phyloP scores from a whole-genome alignment of 768 basidiomycete species.

The Tricholoma furcatifolium region DNA sequence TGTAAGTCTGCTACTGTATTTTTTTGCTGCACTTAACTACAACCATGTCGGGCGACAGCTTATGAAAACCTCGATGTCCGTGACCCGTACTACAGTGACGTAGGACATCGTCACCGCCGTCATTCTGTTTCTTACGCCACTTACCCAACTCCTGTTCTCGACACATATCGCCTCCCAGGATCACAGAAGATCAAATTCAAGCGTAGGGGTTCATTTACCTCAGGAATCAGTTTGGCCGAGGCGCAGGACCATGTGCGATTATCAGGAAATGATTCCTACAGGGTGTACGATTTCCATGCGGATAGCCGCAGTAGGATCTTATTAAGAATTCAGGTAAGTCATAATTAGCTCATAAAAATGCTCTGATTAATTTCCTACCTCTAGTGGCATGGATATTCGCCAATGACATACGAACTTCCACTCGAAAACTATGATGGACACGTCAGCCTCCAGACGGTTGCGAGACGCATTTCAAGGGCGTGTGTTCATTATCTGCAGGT shows the following conservation, averaged over 20 bases:
- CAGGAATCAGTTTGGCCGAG: slow-evolving; percentile 66
- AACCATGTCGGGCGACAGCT: slow-evolving; percentile 40
- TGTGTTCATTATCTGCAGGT: slow-evolving; percentile 78
- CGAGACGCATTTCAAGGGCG: slow-evolving; percentile 66
- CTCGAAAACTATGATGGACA: slow-evolving; percentile 65
- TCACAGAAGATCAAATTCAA: slow-evolving; percentile 67
- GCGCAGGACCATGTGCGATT: slow-evolving; percentile 64
- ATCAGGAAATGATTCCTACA: slow-evolving; percentile 62
- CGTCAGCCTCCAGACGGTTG: slow-evolving; percentile 64
- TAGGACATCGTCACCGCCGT: slow-evolving; percentile 41
- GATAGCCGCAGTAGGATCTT: slow-evolving; percentile 58
- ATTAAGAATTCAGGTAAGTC: slow-evolving; percentile 59
- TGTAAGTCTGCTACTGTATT: slow-evolving; percentile 27
- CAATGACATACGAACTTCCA: slow-evolving; percentile 75
- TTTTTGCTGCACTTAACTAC: slow-evolving; percentile 1
- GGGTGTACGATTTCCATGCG: slow-evolving; percentile 63
- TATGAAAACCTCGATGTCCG: slow-evolving; percentile 54
- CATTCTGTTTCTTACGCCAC: slow-evolving; percentile 50
- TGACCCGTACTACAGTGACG: slow-evolving; percentile 53
- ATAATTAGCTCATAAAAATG: neutral
- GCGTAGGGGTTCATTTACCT: slow-evolving; percentile 63
- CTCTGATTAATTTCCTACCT: neutral
- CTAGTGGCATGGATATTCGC: slow-evolving; percentile 70
- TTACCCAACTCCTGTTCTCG: slow-evolving; percentile 31
- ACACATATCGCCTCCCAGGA: slow-evolving; percentile 48